Percentiles rank a stretch among this genome's conserved stretches.
phyloP scores from a whole-genome alignment of 768 basidiomycete genomes.

The Amyloporia xantha region DNA sequence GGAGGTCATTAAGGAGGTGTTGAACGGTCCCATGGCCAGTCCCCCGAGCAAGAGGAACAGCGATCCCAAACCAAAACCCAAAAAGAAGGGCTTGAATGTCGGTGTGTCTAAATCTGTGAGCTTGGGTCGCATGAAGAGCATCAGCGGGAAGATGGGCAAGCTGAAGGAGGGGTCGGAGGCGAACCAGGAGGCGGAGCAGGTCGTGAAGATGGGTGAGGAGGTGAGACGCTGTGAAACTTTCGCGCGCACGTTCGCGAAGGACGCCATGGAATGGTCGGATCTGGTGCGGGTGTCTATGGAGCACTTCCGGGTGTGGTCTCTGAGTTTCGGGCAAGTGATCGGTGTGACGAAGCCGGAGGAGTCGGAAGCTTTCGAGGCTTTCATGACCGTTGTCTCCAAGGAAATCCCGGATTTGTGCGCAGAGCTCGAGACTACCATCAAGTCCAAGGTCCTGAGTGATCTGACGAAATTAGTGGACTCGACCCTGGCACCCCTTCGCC shows the following conservation, averaged over 20 bases:
- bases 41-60: slow-evolving; percentile 28
- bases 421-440: slow-evolving; percentile 33
- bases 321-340: slow-evolving; percentile 60
- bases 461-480: slow-evolving; percentile 53
- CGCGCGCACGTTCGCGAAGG: slow-evolving; percentile 53
- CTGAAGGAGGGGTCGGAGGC: slow-evolving; percentile 31
- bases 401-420: slow-evolving; percentile 37
- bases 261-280: slow-evolving; percentile 57
- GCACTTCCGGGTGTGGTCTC: slow-evolving; percentile 54
- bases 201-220: slow-evolving; percentile 49
- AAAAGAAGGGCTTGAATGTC: slow-evolving; percentile 35
- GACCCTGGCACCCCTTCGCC: slow-evolving; percentile 54
- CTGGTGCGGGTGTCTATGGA: slow-evolving; percentile 42
- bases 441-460: slow-evolving; percentile 47
- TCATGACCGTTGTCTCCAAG: slow-evolving; percentile 11
- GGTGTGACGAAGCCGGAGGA: slow-evolving; percentile 18
- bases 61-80: slow-evolving; percentile 26
- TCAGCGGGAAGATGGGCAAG: slow-evolving; percentile 28
- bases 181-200: slow-evolving; percentile 40
- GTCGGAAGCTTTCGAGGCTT: slow-evolving; percentile 63
- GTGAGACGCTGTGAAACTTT: slow-evolving; percentile 52
- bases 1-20: slow-evolving; percentile 74
- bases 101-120: slow-evolving; percentile 51
- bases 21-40: slow-evolving; percentile 33
- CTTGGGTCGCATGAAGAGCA: slow-evolving; percentile 52